Conservation (phyloP, 352 stramenopile species). For the Globisporangium mamillatum region DNA sequence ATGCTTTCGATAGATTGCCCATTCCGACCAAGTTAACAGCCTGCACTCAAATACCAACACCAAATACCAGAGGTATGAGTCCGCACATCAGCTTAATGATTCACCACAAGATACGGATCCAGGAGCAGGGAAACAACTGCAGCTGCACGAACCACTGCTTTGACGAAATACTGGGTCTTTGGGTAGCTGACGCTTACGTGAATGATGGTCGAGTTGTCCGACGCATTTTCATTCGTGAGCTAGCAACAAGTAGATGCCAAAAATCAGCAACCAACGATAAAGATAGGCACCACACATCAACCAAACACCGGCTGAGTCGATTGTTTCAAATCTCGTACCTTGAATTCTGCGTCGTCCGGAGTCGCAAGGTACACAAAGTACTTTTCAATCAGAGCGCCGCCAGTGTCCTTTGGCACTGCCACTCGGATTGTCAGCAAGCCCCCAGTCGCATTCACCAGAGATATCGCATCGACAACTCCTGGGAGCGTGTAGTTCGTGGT, state of each 20-base stretch:
- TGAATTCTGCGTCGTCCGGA: constrained; percentile 1
- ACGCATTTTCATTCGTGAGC: constrained; percentile 4
- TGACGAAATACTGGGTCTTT: constrained; percentile 35
- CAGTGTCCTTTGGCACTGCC: constrained; percentile 30
- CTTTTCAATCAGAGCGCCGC: constrained; percentile 33
- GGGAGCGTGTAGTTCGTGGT: constrained; percentile 46
- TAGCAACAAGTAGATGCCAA: not conserved
- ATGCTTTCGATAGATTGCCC: constrained; percentile 28
- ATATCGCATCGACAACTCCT: constrained; percentile 23
- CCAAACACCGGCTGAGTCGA: not conserved
- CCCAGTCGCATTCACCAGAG: constrained; percentile 33
- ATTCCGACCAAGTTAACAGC: constrained; percentile 41
- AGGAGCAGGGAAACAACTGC: not conserved
- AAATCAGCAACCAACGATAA: not conserved
- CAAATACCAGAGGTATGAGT: not conserved
- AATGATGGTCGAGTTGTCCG: constrained; percentile 21
- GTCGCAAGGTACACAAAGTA: constrained; percentile 26
- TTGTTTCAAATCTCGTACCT: not conserved
- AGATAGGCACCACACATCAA: not conserved
- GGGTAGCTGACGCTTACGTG: constrained; percentile 36
- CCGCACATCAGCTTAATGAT: not conserved
- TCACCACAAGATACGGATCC: not conserved
- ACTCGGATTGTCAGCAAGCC: constrained; percentile 42
- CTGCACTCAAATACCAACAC: constrained; percentile 11
- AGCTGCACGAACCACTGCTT: constrained; percentile 25